These are phyloP conservation scores for Thuidium tamariscinum DNA, from an alignment of 225 moss, liverwort and hornwort species.

Conservation along the genomic window DNA sequence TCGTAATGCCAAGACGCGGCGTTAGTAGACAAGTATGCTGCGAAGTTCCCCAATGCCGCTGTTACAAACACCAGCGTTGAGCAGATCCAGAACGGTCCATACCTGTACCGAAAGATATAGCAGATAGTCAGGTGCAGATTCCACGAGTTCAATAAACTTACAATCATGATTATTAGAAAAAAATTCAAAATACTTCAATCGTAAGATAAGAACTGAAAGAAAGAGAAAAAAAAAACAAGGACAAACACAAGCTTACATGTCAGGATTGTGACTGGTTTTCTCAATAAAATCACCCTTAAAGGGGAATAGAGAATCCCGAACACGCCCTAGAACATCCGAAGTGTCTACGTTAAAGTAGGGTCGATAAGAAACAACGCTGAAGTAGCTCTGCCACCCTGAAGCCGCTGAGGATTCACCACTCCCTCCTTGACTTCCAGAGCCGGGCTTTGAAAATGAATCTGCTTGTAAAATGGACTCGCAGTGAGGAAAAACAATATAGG, in stretches of 20 bases:
- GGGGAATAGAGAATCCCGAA: slow-evolving; percentile 83
- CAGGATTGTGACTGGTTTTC: slow-evolving; percentile 98
- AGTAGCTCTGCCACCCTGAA: slow-evolving; percentile 71
- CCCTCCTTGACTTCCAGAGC: slow-evolving; percentile 52
- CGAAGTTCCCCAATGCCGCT: slow-evolving; percentile 95
- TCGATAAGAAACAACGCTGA: slow-evolving; percentile 84
- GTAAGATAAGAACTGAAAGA: not conserved
- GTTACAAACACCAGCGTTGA: slow-evolving; percentile 96
- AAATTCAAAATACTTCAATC: not conserved
- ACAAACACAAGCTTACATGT: slow-evolving; percentile 53
- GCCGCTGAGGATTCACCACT: slow-evolving; percentile 25
- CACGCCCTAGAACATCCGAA: slow-evolving; percentile 70
- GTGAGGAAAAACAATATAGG: not conserved
- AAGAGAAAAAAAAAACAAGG: not conserved
- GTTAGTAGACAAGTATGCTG: slow-evolving; percentile 79
- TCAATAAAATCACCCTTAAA: slow-evolving; percentile 98
- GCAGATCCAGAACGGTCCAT: slow-evolving; percentile 99
- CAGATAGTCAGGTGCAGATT: not conserved
- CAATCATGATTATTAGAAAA: not conserved
- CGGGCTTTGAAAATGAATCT: slow-evolving; percentile 94
- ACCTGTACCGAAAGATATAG: slow-evolving; percentile 33
- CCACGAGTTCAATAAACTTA: not conserved
- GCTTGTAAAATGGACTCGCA: not conserved
- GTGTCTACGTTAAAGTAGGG: slow-evolving; percentile 99
- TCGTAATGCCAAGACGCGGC: slow-evolving; percentile 88